phyloP scores from a whole-genome alignment of 805 yeast species.

The Kuraishia floccosa region DNA sequence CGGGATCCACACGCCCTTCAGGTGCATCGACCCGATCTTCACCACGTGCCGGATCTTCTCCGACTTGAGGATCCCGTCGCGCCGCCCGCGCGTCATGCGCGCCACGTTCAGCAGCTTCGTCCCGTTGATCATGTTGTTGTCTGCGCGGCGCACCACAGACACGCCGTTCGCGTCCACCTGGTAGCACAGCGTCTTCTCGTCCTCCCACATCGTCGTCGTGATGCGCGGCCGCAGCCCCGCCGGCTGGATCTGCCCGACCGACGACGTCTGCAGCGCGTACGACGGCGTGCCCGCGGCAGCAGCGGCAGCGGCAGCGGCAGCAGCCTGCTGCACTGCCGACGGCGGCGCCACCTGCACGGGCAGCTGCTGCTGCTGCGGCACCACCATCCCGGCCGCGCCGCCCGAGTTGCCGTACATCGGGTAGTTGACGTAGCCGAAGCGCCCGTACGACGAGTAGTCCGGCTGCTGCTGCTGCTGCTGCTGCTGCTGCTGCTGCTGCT shows the following conservation, averaged over 20 bases:
- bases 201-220: slow-evolving; percentile 71
- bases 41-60: slow-evolving; percentile 63
- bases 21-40: slow-evolving; percentile 65
- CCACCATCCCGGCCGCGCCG: too few relatives aligned
- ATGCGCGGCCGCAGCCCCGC: slow-evolving; percentile 44
- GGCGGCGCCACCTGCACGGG: slow-evolving; percentile 24
- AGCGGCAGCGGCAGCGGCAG: neutral
- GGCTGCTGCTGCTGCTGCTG: slow-evolving; percentile 2
- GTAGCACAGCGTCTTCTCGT: slow-evolving; percentile 59
- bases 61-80: slow-evolving; percentile 59
- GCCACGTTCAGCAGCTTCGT: slow-evolving; percentile 60
- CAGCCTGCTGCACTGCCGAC: slow-evolving; percentile 34
- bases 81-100: slow-evolving; percentile 61
- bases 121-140: slow-evolving; percentile 64
- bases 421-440: slow-evolving; percentile 3
- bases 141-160: slow-evolving; percentile 57
- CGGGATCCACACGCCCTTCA: slow-evolving; percentile 71
- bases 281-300: slow-evolving; percentile 1
- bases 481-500: slow-evolving; percentile 1
- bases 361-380: slow-evolving; percentile 3
- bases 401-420: slow-evolving; percentile 2
- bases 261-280: slow-evolving; percentile 8
- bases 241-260: slow-evolving; percentile 26
- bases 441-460: slow-evolving; percentile 1
- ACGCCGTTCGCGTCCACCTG: slow-evolving; percentile 65